Base-by-base conservation (phyloP, 2,329 filamentous ascomycete genomes). In the Juglanconis sp. region DNA sequence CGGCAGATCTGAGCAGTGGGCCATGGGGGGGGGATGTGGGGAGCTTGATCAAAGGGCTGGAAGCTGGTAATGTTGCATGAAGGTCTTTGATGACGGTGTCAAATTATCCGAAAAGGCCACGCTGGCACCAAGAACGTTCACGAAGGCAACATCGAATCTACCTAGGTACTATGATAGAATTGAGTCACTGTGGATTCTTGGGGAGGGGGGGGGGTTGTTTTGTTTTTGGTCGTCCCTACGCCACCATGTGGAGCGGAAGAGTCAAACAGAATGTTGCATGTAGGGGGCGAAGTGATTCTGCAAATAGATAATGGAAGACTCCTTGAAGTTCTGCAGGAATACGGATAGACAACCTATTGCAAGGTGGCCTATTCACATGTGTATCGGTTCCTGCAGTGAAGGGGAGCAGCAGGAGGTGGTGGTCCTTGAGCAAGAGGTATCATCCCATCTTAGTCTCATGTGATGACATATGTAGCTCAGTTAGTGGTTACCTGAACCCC, bases 51-150 rank as follows among this genome's bases (percentile, higher is more conserved):
- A 38, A 54, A 59, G 40, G 56, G 54, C 15, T 46, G 30, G 24
- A 17, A 9, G 9, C 17, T 49, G n/a, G 17, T 30, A 44, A 5
- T 51, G 24, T 34, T 61, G 42, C 49, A 54, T 54, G 42, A 54
- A 53, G 42, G 31, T 40, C 13, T 8, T 48, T 51, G 31, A 24
- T 47, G 15, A 38, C 34, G 47, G 42, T 32, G 50, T 52, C n/a
- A 44, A 24, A 53, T n/a, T 17, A 15, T 50, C 36, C 38, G 52
- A 46, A 54, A 42, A 63, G 58, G 61, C 56, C 61, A 63, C 61
- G 61, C 47, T 63, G 61, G 61, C 61, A 61, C 44, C 13, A 49
- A 17, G 3, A 13, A 36, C 5, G 34, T 30, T 32, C 5, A 15
- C 15, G 11, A 11, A 32, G 13, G 34, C 34, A 50, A 42, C 31